Conservation (phyloP, 2,329 filamentous ascomycete species). For the Nemania sp. region DNA sequence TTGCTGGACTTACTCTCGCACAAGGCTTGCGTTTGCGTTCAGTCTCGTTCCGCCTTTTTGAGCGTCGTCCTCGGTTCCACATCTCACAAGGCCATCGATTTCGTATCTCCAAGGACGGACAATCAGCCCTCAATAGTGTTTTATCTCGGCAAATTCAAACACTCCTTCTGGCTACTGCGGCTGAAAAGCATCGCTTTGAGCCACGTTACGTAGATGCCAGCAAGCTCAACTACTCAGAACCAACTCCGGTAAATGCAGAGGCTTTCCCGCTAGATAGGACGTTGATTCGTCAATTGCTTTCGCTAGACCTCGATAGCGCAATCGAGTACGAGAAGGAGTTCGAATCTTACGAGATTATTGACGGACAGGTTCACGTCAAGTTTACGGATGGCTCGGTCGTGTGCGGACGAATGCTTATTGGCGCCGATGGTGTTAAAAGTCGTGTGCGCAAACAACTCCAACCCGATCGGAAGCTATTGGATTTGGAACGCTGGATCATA, state of each 20-base stretch:
- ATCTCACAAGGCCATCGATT: slow-evolving; percentile 49
- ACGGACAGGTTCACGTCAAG: no score
- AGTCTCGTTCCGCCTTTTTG: slow-evolving; percentile 49
- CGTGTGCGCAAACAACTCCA: no score
- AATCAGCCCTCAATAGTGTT: slow-evolving; percentile 44
- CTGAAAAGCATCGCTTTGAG: slow-evolving; percentile 39
- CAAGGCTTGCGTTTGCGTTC: slow-evolving; percentile 49
- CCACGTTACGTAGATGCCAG: slow-evolving; percentile 48
- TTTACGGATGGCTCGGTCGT: no score
- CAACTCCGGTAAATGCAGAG: slow-evolving; percentile 35
- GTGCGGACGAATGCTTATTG: no score
- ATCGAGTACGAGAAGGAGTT: no score
- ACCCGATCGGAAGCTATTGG: no score
- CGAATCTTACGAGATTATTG: no score
- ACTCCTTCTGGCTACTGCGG: slow-evolving; percentile 42
- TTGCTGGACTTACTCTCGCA: slow-evolving; percentile 57
- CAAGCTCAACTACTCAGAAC: slow-evolving; percentile 43
- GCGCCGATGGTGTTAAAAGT: no score
- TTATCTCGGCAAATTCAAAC: slow-evolving; percentile 44
- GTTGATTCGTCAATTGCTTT: no score
- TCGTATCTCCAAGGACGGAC: slow-evolving; percentile 46
- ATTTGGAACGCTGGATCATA: slow-evolving; percentile 45
- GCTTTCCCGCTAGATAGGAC: slow-evolving; percentile 48
- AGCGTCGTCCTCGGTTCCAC: slow-evolving; percentile 44
- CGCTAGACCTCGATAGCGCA: no score